Evolutionary conservation across 441 rosid species (phyloP).

Genomic region (Macaranga tanarius): DNA sequence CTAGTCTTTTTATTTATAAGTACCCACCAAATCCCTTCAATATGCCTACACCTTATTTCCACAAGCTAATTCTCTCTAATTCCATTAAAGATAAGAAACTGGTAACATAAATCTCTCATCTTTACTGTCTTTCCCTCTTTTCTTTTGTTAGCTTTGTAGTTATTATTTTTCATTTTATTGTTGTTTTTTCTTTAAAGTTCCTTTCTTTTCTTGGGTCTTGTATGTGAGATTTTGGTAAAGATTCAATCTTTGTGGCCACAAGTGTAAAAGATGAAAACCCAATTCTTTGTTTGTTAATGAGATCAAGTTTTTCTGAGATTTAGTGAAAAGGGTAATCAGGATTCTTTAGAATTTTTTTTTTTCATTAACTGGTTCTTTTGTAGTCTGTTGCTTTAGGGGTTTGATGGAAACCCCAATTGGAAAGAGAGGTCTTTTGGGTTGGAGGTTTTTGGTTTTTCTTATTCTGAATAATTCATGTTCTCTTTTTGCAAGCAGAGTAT

Average conservation of each 20-base stretch:
- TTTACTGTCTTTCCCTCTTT: not conserved
- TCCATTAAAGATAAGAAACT: slow-evolving; percentile 70
- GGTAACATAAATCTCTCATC: slow-evolving; percentile 44
- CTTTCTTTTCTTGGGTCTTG: not conserved
- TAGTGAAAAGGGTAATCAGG: not conserved
- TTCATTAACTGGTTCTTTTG: not conserved
- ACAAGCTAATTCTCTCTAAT: slow-evolving; percentile 76
- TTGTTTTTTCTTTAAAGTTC: not conserved
- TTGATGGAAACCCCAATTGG: slow-evolving; percentile 7
- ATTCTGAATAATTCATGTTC: not conserved
- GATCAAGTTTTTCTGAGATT: slow-evolving; percentile 2
- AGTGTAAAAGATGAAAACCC: not conserved
- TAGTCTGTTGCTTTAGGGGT: not conserved
- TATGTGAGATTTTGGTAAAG: slow-evolving; percentile 7
- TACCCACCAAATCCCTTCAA: slow-evolving; percentile 10
- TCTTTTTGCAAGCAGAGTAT: not conserved
- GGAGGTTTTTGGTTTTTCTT: not conserved
- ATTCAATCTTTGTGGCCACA: not conserved
- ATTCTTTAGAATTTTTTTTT: not conserved
- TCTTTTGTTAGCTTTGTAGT: not conserved
- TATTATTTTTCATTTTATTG: not conserved
- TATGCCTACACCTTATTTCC: slow-evolving; percentile 94
- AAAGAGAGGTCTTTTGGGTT: slow-evolving; percentile 1
- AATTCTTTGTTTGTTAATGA: not conserved
- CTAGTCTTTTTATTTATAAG: not conserved